Percentiles rank a stretch among this genome's conserved stretches.
phyloP scores from a whole-genome alignment of 768 basidiomycete genomes.

The Podaxis pistillaris region DNA sequence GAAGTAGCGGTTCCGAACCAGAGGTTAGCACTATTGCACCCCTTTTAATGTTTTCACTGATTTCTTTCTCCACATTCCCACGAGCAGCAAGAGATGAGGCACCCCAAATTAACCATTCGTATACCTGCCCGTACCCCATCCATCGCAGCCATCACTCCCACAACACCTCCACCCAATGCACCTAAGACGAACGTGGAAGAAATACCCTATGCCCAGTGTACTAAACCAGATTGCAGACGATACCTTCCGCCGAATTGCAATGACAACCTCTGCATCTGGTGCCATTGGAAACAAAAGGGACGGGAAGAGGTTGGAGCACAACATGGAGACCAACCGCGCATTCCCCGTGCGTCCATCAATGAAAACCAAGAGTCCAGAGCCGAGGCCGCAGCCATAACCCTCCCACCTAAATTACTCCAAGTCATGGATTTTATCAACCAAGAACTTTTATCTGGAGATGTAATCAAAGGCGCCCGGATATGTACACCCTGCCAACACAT shows the following conservation, averaged over 20 bases:
- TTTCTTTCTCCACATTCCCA: background rate
- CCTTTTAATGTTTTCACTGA: background rate
- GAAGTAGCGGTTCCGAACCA: background rate
- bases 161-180: background rate
- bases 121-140: background rate
- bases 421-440: constrained; percentile 2
- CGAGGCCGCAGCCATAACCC: background rate
- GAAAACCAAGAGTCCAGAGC: background rate
- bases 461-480: constrained; percentile 3
- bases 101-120: background rate
- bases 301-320: background rate
- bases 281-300: background rate
- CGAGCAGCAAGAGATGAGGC: background rate
- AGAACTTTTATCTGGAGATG: constrained; percentile 1
- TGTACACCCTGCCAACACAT: constrained; percentile 9
- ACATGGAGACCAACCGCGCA: background rate
- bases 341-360: background rate
- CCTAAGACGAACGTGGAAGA: background rate
- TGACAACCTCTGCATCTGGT: background rate
- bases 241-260: background rate
- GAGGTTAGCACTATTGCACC: constrained; percentile 4
- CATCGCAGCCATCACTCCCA: background rate
- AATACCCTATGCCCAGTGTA: background rate
- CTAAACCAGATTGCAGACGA: background rate
- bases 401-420: background rate